Conservation (phyloP, 768 basidiomycete genomes). For the Amanita subjunquillea region DNA sequence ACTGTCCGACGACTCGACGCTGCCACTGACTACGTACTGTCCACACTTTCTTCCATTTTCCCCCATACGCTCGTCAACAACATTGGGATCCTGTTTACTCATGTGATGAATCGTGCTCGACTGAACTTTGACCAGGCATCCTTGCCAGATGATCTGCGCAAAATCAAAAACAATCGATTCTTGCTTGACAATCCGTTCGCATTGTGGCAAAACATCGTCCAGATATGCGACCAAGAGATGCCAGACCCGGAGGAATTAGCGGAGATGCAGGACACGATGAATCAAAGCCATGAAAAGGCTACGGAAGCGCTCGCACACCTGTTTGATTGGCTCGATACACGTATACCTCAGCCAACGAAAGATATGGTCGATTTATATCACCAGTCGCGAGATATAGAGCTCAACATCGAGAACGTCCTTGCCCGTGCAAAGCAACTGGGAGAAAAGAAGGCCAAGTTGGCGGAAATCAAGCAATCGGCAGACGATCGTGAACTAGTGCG, state of each 20-base stretch:
- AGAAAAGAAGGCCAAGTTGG: not conserved
- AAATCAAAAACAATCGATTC: not conserved
- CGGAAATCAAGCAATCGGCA: not conserved
- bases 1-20: slow-evolving; percentile 12
- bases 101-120: slow-evolving; percentile 9
- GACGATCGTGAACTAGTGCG: not conserved
- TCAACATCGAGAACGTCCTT: slow-evolving; percentile 2
- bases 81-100: slow-evolving; percentile 18
- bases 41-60: slow-evolving; percentile 13
- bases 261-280: not conserved
- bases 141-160: slow-evolving; percentile 8
- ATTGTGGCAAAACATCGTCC: slow-evolving; percentile 4
- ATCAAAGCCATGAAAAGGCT: slow-evolving; percentile 5
- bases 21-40: slow-evolving; percentile 16
- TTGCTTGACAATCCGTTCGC: slow-evolving; percentile 9
- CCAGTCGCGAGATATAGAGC: slow-evolving; percentile 7
- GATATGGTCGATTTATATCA: slow-evolving; percentile 8
- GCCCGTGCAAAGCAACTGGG: slow-evolving; percentile 7
- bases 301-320: slow-evolving; percentile 7
- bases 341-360: slow-evolving; percentile 9
- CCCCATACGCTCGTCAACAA: slow-evolving; percentile 15
- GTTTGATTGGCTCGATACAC: slow-evolving; percentile 10
- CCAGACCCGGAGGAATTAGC: not conserved
- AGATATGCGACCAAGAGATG: not conserved
- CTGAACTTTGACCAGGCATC: slow-evolving; percentile 13